A percentile compares a stretch with the other conserved stretches of the same genome.
phyloP scores from a whole-genome alignment of 495 filamentous ascomycete genomes.

The Neurospora cerealis region DNA sequence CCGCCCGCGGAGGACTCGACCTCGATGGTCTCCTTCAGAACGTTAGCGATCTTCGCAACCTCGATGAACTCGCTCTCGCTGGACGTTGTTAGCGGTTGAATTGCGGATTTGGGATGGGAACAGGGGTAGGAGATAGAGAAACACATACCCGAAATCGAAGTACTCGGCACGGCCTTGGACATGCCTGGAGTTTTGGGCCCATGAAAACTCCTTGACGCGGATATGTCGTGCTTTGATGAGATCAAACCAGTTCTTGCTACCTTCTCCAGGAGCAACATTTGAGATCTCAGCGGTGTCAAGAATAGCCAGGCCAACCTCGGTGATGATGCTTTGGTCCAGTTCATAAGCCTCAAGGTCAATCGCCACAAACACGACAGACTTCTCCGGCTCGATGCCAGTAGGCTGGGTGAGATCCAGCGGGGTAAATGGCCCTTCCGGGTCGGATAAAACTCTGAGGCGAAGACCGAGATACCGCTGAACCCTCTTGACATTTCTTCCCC shows the following conservation, averaged over 20 bases:
- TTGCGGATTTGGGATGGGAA: constrained; percentile 11
- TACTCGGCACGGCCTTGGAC: constrained; percentile 58
- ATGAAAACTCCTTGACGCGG: constrained; percentile 56
- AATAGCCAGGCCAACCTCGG: constrained; percentile 76
- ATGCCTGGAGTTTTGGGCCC: constrained; percentile 53
- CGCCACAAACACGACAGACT: constrained; percentile 57
- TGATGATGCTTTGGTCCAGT: constrained; percentile 47
- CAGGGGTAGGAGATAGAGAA: neutral
- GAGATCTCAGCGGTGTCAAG: constrained; percentile 59
- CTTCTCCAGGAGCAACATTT: constrained; percentile 46
- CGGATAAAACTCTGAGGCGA: constrained; percentile 18
- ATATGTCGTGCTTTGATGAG: constrained; percentile 65
- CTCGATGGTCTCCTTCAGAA: constrained; percentile 22
- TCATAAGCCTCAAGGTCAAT: constrained; percentile 82
- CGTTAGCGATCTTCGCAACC: neutral
- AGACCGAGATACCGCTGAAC: constrained; percentile 62
- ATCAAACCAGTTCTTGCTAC: constrained; percentile 52
- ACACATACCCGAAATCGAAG: constrained; percentile 63
- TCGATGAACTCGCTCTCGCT: constrained; percentile 27
- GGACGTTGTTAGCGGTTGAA: constrained; percentile 9
- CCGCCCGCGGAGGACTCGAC: neutral
- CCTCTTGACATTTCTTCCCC: constrained; percentile 44
- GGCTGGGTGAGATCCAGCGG: constrained; percentile 11
- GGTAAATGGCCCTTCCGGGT: neutral
- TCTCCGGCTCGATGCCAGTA: constrained; percentile 34